Evolutionary conservation across 805 yeast species (phyloP), one percentile per base, ranked within the genome.

Genomic region (Zygotorulaspora sp.): DNA sequence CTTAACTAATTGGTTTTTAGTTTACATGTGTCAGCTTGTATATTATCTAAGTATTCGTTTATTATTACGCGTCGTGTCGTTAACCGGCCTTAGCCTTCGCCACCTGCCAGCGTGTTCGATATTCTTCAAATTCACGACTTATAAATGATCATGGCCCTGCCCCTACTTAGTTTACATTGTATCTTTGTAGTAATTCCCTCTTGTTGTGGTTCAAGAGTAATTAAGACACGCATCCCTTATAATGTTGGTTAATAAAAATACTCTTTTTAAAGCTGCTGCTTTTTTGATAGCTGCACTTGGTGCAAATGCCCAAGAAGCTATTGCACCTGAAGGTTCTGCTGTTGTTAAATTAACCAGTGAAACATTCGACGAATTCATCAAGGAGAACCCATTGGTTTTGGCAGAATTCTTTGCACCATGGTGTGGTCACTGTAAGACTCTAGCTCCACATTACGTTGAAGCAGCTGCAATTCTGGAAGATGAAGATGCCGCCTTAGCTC

Each of bases 351-450:
- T 90, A 48, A 75, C 83, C 25, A 66, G 79, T 14, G 78, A 72
- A 25, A 74, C 73, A 42, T 90, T 85, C 61, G 74, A 74, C 40
- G 62, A 70, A 11, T 86, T 84, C 63, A 65, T 90, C 47, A 64
- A 67, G 33, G 77, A 72, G 39, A 83, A 89, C 68, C 83, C 87
- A 23, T 71, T 89, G 50, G 94, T 86, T 15, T 67, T 86, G 45
- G 83, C 90, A 14, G 95, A 86, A 65, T 86, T 86, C 66, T 86
- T 81, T 62, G 95, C 95, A 12, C 95, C 97, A 61, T 90, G 97
- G 97, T 89, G 97, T 72, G 96, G 96, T 12, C 92, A 89, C 68
- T 89, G 97, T 74, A 87, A 89, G 71, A 75, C 74, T 34, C 67
- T 86, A 48, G 95, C 87, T 9, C 96, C 96, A 23, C 81, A 86